Base-by-base conservation (phyloP, 768 basidiomycete species). In the Suillus tomentosus region DNA sequence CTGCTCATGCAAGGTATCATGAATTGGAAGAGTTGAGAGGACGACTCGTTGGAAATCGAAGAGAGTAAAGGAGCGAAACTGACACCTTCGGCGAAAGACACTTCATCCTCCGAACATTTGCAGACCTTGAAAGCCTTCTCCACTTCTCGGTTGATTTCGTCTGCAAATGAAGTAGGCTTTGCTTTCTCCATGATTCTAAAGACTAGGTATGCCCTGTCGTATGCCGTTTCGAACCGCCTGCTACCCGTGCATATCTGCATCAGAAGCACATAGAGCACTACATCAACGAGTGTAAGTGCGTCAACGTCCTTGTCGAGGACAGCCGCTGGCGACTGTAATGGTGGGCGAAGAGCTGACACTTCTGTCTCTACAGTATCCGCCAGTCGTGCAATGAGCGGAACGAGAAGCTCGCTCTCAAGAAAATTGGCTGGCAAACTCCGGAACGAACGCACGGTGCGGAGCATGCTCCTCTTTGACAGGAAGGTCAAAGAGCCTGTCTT, bases 1-100 rank as follows among this genome's bases (percentile, higher is more conserved):
- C 3, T 39, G 55, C 37, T 15, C 55, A 77, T 24, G 79, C 15
- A n/a, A 67, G 67, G 61, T 78, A 61, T 55, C 61, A 57, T 72
- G 70, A 65, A 78, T 78, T 27, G n/a, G n/a, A 47, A 47, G n/a
- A 47, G 45, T 22, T 22, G 45, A n/a, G 45, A 47, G 2, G 45
- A 47, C 37, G 15, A 39, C 37, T 57, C 37, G 15, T 39, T 17
- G 8, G 55, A 37, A 39, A 57, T 57, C 22, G 55, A 57, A 37
- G 55, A 3, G 37, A 24, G 55, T 39, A 57, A 39, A 2, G 37
- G 37, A 5, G 55, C 8, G 7, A 57, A 24, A 2, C 8, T 39
- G 3, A 17, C 9, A 2, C 37, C n/a, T 4, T 37, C 55, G 14
- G n/a, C 31, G 7, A 37, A 0, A 39, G 55, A 3, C 13, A 48